Evolutionary conservation across 1,284 basidiomycete species (phyloP).

Genomic region (Cystobasidiaceae sp.): DNA sequence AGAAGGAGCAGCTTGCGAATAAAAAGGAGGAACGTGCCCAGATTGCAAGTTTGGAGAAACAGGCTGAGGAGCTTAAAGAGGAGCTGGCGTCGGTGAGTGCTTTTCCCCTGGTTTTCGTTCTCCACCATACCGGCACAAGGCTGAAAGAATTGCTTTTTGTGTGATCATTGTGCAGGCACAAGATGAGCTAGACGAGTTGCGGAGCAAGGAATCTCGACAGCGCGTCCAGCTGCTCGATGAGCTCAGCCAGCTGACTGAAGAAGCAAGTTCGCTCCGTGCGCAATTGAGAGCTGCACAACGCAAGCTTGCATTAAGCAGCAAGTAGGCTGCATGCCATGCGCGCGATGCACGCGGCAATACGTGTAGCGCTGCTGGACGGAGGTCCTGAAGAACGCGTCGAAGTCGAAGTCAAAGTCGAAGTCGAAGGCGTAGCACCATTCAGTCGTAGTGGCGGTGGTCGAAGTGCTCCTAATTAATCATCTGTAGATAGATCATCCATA

Average conservation of each 20-base stretch:
- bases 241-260: slow-evolving; percentile 13
- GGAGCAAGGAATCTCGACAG: slow-evolving; percentile 35
- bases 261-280: slow-evolving; percentile 13
- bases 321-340: neutral
- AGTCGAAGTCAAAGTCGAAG: too few species aligned
- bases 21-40: neutral
- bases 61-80: slow-evolving; percentile 35
- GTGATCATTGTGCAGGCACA: slow-evolving; percentile 27
- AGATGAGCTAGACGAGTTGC: slow-evolving; percentile 38
- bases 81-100: slow-evolving; percentile 32
- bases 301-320: neutral
- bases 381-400: neutral
- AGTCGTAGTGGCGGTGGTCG: neutral
- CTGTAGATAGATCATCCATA: neutral
- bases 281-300: slow-evolving; percentile 23
- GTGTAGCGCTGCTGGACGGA: too few species aligned
- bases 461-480: neutral
- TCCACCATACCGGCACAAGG: neutral
- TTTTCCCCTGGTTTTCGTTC: slow-evolving; percentile 31
- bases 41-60: neutral
- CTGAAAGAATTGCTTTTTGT: neutral
- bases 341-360: too few species aligned
- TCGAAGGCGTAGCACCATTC: neutral
- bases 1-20: neutral
- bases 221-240: slow-evolving; percentile 36